A percentile compares a stretch with the other conserved stretches of the same genome.
Conservation (phyloP, 2,329 filamentous ascomycete genomes). For the Aspergillus aculeatus region DNA sequence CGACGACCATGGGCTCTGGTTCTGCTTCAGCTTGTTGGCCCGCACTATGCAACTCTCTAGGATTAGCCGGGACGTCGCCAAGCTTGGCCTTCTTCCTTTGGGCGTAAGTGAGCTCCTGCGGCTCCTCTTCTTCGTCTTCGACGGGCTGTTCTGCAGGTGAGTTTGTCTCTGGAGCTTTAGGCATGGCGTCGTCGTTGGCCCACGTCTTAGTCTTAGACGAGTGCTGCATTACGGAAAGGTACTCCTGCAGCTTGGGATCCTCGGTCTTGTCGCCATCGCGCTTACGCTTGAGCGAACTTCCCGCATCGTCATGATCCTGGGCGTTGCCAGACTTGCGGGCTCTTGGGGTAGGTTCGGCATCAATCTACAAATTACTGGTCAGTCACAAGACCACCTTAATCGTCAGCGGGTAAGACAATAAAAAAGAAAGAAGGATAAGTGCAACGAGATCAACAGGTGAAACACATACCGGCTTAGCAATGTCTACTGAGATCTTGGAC, state of each 20-base stretch:
- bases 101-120: conserved; percentile 40
- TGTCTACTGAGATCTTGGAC: conserved; percentile 87
- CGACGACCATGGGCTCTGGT: conserved; percentile 27
- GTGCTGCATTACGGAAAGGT: conserved; percentile 75
- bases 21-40: conserved; percentile 5
- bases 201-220: conserved; percentile 64
- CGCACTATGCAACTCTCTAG: conserved; percentile 5
- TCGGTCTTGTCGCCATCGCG: conserved; percentile 58
- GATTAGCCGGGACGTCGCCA: conserved; percentile 63
- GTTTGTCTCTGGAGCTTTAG: conserved; percentile 24
- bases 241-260: conserved; percentile 83
- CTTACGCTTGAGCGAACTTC: conserved; percentile 42
- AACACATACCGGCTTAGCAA: conserved; percentile 72
- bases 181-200: conserved; percentile 54
- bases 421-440: conserved; percentile 11
- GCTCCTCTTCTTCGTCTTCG: conserved; percentile 17
- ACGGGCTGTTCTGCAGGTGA: conserved; percentile 19
- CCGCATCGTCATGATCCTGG: conserved; percentile 22
- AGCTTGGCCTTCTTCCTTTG: conserved; percentile 43
- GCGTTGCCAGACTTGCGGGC: conserved; percentile 24
- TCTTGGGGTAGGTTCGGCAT: conserved; percentile 34
- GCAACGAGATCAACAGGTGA: not conserved
- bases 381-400: conserved; percentile 42
- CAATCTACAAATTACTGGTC: conserved; percentile 42
- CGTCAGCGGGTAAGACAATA: conserved; percentile 26